Evolutionary conservation across 306 rosid species (phyloP), one percentile per base, ranked within the genome.

Genomic region (Mucuna pruriens): DNA sequence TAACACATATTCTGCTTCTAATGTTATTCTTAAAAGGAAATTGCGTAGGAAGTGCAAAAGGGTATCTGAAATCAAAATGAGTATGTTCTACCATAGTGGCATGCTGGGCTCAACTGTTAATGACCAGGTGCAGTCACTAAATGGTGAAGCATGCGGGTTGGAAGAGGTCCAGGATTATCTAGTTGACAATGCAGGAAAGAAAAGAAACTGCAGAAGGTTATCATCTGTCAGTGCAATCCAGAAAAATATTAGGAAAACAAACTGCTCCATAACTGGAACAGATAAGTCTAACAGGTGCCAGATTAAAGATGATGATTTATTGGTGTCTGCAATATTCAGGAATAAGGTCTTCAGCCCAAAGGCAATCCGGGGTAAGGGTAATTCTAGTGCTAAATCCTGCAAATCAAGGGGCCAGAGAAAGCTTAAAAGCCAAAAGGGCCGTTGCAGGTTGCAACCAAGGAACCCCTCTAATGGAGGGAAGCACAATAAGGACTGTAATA

Each of bases 251-350:
- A 83, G 77, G 84, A 87, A 87, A 82, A 80, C 84, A 76, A 71
- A 83, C 74, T 80, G 54, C 84, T 76, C 86, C 68, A 77, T 79
- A 75, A 80, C 75, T 78, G 90, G 78, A 81, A 84, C 78, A 75
- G 84, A 79, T 54, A 90, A 81, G 85, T 82, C 89, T 57, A 80
- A 54, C 6, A 52, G 84, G 63, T 96, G 98, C 82, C 91, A 76
- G 84, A 92, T 96, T 84, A 90, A 90, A 73, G 99, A 96, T 78
- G 97, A 93, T 57, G 99, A 96, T 86, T 88, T 91, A 70, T 82
- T 96, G 88, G 92, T 93, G 82, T 93, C 98, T 3, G 98, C 97
- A 71, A 90, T 96, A 33, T 86, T 92, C 31, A 93, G 85, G 87
- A 93, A 80, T 77, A 90, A 90, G 81, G 91, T 86, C 61, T 87